A percentile compares a stretch with the other conserved stretches of the same genome.
phyloP scores from a whole-genome alignment of 2,329 filamentous ascomycete genomes.

The Colletotrichum sp. region DNA sequence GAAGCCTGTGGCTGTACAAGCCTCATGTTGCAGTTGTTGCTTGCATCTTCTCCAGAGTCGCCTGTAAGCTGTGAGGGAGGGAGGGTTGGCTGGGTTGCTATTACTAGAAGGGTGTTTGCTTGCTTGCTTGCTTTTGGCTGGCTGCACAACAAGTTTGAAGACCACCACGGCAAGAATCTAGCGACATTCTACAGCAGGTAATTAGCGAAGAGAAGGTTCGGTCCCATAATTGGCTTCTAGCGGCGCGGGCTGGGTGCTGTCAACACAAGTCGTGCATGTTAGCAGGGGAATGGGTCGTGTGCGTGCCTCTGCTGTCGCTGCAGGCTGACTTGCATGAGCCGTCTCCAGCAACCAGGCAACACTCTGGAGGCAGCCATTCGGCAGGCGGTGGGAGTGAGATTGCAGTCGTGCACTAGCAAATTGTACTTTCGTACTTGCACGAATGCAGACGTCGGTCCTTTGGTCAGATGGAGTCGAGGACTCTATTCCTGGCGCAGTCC shows the following conservation, averaged over 20 bases:
- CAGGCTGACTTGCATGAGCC: slow-evolving; percentile 9
- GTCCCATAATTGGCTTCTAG: neutral
- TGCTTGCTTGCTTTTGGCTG: neutral
- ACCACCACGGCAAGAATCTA: neutral
- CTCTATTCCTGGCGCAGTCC: slow-evolving; percentile 18
- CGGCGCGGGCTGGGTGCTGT: neutral
- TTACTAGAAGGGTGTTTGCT: neutral
- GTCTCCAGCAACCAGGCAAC: neutral
- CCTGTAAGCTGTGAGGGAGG: neutral
- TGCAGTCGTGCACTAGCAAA: neutral
- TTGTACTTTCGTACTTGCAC: neutral
- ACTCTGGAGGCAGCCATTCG: neutral
- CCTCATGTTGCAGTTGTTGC: neutral
- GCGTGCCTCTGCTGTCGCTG: neutral
- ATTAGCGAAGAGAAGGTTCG: neutral
- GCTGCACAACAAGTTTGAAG: neutral
- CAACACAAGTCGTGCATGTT: slow-evolving; percentile 7
- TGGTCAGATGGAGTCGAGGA: neutral
- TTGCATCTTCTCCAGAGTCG: neutral
- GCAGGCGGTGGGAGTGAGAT: neutral
- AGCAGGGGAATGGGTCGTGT: slow-evolving; percentile 7
- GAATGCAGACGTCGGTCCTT: neutral
- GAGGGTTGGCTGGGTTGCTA: neutral
- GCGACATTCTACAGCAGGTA: neutral
- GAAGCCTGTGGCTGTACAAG: neutral